Evolutionary conservation across 768 basidiomycete species (phyloP).

Genomic region (Hygrocybe coccinea): DNA sequence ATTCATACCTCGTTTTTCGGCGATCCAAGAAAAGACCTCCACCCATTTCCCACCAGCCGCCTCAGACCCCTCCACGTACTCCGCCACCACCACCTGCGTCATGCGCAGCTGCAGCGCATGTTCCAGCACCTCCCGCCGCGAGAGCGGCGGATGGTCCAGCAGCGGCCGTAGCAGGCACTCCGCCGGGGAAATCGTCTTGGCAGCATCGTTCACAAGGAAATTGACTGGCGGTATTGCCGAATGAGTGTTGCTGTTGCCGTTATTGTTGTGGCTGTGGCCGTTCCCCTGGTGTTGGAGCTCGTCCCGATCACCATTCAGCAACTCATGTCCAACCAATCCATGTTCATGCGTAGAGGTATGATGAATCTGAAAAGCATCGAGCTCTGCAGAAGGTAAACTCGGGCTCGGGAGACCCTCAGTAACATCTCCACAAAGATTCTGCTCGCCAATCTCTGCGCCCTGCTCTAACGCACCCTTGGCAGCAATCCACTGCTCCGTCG

Average conservation of each 20-base stretch:
- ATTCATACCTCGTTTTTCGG: constrained; percentile 44
- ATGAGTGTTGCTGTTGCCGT: no score
- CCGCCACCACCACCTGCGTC: constrained; percentile 76
- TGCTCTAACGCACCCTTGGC: constrained; percentile 73
- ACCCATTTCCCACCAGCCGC: constrained; percentile 76
- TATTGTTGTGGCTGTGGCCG: no score
- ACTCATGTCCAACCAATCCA: neutral
- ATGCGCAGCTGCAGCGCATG: constrained; percentile 80
- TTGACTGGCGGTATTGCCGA: neutral
- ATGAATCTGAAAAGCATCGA: neutral
- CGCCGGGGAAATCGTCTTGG: constrained; percentile 36
- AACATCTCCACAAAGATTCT: constrained; percentile 29
- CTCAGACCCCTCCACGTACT: constrained; percentile 82
- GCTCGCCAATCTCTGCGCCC: constrained; percentile 59
- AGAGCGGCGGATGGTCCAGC: constrained; percentile 46
- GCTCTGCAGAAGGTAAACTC: constrained; percentile 10
- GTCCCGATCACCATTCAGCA: neutral
- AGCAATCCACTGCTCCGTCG: constrained; percentile 72
- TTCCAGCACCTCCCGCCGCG: constrained; percentile 62
- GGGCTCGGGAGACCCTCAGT: constrained; percentile 9
- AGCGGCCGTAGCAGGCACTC: constrained; percentile 40
- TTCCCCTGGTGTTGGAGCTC: neutral
- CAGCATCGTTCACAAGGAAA: constrained; percentile 9
- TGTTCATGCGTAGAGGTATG: no score
- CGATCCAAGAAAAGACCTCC: constrained; percentile 83